Conservation (phyloP, 371 early-diverging fungal genomes). For the Mortierella sp. region DNA sequence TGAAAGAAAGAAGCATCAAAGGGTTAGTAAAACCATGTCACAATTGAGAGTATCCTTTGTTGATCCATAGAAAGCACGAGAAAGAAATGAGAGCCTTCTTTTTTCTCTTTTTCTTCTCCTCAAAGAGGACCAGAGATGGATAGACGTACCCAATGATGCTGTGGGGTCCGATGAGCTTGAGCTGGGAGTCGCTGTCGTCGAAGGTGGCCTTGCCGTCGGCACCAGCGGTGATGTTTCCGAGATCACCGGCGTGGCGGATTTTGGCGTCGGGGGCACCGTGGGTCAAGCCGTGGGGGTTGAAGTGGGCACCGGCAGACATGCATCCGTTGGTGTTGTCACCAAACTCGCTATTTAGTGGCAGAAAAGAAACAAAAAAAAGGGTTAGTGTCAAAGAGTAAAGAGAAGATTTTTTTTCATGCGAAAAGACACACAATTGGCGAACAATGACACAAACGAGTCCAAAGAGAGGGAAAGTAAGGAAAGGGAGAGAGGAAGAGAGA, state of each 20-base stretch:
- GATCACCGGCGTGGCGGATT: conserved; percentile 88
- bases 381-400: background rate
- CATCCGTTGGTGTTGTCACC: conserved; percentile 86
- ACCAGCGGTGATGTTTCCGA: conserved; percentile 82
- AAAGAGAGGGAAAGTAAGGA: background rate
- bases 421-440: background rate
- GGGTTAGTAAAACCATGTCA: background rate
- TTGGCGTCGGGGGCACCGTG: conserved; percentile 83
- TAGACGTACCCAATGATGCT: conserved; percentile 79
- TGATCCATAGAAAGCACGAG: background rate
- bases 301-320: conserved; percentile 83
- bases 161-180: conserved; percentile 79
- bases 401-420: background rate
- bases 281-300: conserved; percentile 80
- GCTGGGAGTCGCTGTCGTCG: conserved; percentile 64
- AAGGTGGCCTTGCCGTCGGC: conserved; percentile 68
- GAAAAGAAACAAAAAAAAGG: background rate
- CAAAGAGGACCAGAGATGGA: background rate
- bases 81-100: background rate
- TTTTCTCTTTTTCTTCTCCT: background rate
- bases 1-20: background rate
- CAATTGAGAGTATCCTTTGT: background rate
- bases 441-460: background rate
- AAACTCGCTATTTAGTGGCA: conserved; percentile 35
- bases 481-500: background rate